Base-by-base conservation (phyloP, 129 eudicot species). In the Escallonia rubra region DNA sequence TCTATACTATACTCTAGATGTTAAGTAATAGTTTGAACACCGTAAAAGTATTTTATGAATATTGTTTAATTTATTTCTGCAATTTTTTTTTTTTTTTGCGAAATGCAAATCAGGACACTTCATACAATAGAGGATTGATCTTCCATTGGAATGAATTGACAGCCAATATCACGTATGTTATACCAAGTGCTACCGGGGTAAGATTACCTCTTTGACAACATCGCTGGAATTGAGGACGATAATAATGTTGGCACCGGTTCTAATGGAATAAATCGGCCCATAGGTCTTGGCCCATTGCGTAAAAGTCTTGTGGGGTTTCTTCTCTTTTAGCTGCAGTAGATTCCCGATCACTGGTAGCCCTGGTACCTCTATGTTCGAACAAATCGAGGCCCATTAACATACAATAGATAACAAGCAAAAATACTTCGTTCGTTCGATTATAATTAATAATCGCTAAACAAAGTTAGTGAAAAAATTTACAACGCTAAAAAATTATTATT, bases 201-300 rank as follows among this genome's bases (percentile, higher is more conserved):
- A 23, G 23, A 42, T 11, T 55, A 68, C 72, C 72, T 68, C 72
- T 23, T 68, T 44, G 14, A 43, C 90, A 11, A 91, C 67, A n/a
- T 87, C 76, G 23, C 72, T 69, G 9, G 81, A 76, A 75, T 78
- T 86, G 51, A 92, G 86, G 8, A 92, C 98, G 52, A 92, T 81
- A 67, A 86, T 46, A 12, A 70, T 71, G 41, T 57, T 75, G 43
- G 88, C 70, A 34, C 96, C 96, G 2, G 88, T 66, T 74, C 61
- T 79, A 43, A 92, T 86, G 46, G 98, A 92, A 73, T 86, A 92
- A 59, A 92, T 69, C 48, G 96, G 96, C 45, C 97, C 97, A 77
- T 85, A 81, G 57, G 69, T 81, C 67, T 91, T 85, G 47, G 91
- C 94, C 89, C 91, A 88, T 39, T 75, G 80, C 41, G 89, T 68